Evolutionary conservation across 345 rosid species (phyloP).

Genomic region (Syzygium aromaticum): DNA sequence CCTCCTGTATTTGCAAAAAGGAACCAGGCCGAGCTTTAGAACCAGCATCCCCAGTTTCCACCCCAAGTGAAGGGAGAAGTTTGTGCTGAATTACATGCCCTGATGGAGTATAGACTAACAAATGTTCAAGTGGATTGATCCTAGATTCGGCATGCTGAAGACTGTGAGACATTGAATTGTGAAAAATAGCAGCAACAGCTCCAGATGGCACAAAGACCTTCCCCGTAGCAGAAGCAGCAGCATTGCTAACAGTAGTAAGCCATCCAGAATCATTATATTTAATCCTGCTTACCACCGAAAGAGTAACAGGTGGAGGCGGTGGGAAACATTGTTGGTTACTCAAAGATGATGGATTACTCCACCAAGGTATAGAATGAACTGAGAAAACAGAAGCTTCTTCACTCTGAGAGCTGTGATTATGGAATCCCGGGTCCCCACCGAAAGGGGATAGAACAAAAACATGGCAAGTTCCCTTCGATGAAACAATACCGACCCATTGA

Average conservation of each 20-base stretch:
- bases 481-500: constrained; percentile 86
- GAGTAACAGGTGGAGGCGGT: constrained; percentile 62
- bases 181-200: constrained; percentile 61
- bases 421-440: constrained; percentile 71
- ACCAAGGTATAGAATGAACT: constrained; percentile 70
- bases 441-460: constrained; percentile 74
- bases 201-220: constrained; percentile 62
- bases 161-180: constrained; percentile 30
- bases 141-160: constrained; percentile 18
- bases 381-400: constrained; percentile 47
- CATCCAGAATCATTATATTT: constrained; percentile 86
- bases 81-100: constrained; percentile 68
- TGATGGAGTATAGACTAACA: constrained; percentile 57
- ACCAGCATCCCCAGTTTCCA: constrained; percentile 24
- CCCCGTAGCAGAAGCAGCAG: constrained; percentile 50
- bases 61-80: constrained; percentile 38
- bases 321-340: constrained; percentile 40
- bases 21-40: constrained; percentile 25
- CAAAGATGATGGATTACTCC: constrained; percentile 51
- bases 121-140: constrained; percentile 38
- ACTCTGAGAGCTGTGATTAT: constrained; percentile 37
- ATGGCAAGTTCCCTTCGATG: constrained; percentile 97
- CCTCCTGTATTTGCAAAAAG: constrained; percentile 40
- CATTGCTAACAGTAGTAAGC: constrained; percentile 84
- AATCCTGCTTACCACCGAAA: constrained; percentile 92